Base-by-base conservation (phyloP, 495 filamentous ascomycete genomes). In the Aspergillus ellipticus region DNA sequence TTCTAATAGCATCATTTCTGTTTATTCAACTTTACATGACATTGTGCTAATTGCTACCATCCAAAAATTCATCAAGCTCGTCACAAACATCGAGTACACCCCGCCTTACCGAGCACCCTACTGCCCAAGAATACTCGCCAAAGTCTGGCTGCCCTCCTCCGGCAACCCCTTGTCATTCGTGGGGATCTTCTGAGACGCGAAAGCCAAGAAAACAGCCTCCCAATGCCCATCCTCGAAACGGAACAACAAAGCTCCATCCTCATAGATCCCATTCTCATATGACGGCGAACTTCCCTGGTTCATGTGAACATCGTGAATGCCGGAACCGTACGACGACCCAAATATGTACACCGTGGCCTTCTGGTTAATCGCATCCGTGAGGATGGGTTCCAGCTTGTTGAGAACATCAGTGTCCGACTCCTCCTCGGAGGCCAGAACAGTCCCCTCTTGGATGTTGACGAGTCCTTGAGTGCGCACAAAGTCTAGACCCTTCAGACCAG, bases 261-360 rank as follows among this genome's bases (percentile, higher is more conserved):
- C 65, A 21, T 62, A 69, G 15, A 68, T 64, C 8, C 71, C 71
- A 52, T 76, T 76, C 22, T 66, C 61, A 52, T 59, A 76, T 4
- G 52, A 48, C 11, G 61, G 57, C 33, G 61, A 49, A 59, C 64
- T 74, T 29, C 74, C 72, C 60, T 76, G 74, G 56, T 76, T 76
- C 74, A 75, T 74, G 55, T 76, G 74, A 3, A 76, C 57, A 57
- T 76, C 66, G 55, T 76, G 74, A 29, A 76, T 76, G 2, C 71
- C 72, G 15, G 64, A 50, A 39, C 63, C 64, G 55, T 65, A 74
- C 6, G 64, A 67, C 9, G 67, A 65, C 1, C 71, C 71, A 16
- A 57, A 70, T 31, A 76, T 65, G 51, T 69, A 76, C 24, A 66
- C 55, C 2, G 59, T 66, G 8, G 71, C 68, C 31, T 69, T 66